phyloP scores from a whole-genome alignment of 345 rosid species.

The Gossypium anomalum region DNA sequence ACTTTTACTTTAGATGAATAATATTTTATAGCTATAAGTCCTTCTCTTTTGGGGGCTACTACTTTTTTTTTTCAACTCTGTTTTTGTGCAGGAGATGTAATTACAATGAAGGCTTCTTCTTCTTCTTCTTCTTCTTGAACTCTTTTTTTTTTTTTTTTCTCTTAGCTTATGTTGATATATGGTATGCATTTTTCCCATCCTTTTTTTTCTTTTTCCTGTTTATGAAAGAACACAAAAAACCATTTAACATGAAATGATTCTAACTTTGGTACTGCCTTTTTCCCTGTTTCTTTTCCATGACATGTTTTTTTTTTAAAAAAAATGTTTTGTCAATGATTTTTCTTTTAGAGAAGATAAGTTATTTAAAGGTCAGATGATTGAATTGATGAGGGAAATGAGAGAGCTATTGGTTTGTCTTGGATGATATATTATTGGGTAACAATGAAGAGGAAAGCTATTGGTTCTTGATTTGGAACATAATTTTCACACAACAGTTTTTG shows the following conservation, averaged over 20 bases:
- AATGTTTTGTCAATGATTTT: background rate
- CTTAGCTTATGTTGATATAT: background rate
- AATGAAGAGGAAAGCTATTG: too few relatives aligned
- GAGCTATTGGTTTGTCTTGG: too few relatives aligned
- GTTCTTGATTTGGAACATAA: too few relatives aligned
- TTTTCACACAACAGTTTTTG: too few relatives aligned
- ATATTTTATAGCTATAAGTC: constrained; percentile 13
- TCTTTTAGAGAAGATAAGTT: background rate
- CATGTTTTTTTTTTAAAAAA: background rate
- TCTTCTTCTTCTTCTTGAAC: constrained; percentile 5
- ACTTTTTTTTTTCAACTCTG: constrained; percentile 6
- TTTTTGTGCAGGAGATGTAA: constrained; percentile 28
- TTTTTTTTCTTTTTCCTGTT: background rate
- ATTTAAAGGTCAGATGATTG: too few relatives aligned
- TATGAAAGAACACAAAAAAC: too few relatives aligned
- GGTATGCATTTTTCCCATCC: constrained; percentile 2
- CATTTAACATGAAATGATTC: too few relatives aligned
- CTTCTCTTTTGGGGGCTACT: constrained; percentile 9
- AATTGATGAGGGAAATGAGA: too few relatives aligned
- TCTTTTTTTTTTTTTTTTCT: background rate
- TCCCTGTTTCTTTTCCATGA: background rate
- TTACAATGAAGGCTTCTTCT: constrained; percentile 19
- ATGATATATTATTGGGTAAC: too few relatives aligned
- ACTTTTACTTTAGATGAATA: constrained; percentile 21
- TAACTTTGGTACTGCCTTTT: too few relatives aligned